Conservation (phyloP, 257 asterid genomes). For the Apocynum venetum region DNA sequence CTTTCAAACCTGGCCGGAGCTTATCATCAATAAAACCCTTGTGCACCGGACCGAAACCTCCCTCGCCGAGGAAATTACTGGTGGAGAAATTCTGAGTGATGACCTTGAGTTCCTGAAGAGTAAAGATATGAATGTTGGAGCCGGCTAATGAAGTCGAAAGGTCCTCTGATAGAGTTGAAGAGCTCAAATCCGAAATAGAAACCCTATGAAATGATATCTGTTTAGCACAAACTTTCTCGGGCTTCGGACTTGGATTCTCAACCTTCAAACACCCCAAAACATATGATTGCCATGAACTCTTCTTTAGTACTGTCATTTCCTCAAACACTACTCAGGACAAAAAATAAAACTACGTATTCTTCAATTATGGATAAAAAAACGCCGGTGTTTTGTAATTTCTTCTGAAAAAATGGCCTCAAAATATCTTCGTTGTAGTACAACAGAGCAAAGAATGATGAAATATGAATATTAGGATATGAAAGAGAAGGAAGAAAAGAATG, state of each 20-base stretch:
- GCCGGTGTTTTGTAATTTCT: no score
- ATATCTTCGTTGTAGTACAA: background rate
- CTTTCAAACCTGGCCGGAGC: constrained; percentile 72
- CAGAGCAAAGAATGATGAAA: background rate
- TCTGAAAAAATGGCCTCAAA: background rate
- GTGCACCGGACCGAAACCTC: constrained; percentile 97
- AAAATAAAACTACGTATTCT: no score
- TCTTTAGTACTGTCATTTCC: constrained; percentile 28
- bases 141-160: constrained; percentile 72
- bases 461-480: background rate
- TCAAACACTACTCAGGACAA: no score
- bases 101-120: constrained; percentile 74
- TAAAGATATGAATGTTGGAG: constrained; percentile 61
- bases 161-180: constrained; percentile 64
- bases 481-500: background rate
- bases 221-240: constrained; percentile 23
- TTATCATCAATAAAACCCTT: constrained; percentile 92
- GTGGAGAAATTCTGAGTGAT: constrained; percentile 72
- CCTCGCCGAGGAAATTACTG: constrained; percentile 78
- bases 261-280: constrained; percentile 52
- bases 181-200: constrained; percentile 54
- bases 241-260: constrained; percentile 6
- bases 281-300: constrained; percentile 49
- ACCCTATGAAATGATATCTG: constrained; percentile 53
- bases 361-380: no score